Evolutionary conservation across 2,329 filamentous ascomycete genomes (phyloP).

Genomic region (Cytospora piceae): DNA sequence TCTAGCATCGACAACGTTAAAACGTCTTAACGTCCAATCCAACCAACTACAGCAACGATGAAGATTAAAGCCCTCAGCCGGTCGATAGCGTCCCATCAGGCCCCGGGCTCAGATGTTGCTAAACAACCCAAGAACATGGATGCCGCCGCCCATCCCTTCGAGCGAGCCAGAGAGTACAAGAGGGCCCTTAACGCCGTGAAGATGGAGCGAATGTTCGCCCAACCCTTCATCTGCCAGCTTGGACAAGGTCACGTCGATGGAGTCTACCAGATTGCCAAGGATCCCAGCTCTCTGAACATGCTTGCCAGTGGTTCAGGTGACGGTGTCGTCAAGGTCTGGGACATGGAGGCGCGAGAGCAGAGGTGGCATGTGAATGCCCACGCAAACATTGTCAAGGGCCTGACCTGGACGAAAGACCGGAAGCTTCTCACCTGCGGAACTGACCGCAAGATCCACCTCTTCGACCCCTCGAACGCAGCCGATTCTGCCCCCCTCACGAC

Average conservation of each 20-base stretch:
- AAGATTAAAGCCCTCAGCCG: constrained; percentile 41
- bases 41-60: constrained; percentile 5
- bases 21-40: background rate
- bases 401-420: constrained; percentile 85
- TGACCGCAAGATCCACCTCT: constrained; percentile 87
- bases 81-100: constrained; percentile 37
- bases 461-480: constrained; percentile 75
- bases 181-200: constrained; percentile 77
- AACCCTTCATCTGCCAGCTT: constrained; percentile 78
- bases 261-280: constrained; percentile 79
- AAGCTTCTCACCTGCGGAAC: constrained; percentile 85
- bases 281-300: constrained; percentile 72
- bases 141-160: constrained; percentile 86
- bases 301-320: constrained; percentile 88
- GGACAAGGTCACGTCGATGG: constrained; percentile 93
- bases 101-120: constrained; percentile 38
- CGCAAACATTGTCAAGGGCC: constrained; percentile 89
- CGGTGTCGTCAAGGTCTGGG: constrained; percentile 78
- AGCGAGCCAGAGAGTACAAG: constrained; percentile 85
- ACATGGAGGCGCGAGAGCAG: constrained; percentile 70
- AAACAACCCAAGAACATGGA: constrained; percentile 50
- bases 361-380: constrained; percentile 78
- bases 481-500: constrained; percentile 76
- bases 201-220: constrained; percentile 85
- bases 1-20: constrained; percentile 7